These are phyloP conservation scores for Neonectria faginata DNA, from an alignment of 2,329 filamentous ascomycete species.

Conservation along the genomic window DNA sequence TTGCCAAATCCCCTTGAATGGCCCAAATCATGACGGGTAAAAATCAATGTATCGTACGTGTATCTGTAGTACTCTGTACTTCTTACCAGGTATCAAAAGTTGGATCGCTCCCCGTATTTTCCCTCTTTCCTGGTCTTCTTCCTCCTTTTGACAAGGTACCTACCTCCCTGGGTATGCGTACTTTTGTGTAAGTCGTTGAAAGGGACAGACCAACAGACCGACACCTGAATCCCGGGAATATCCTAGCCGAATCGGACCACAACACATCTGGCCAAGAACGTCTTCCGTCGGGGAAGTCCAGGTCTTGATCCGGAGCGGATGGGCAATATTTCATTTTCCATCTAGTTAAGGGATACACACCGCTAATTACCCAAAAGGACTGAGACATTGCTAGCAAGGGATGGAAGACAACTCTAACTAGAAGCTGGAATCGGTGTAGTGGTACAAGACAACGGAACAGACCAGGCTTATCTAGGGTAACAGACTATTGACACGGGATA, in stretches of 20 bases:
- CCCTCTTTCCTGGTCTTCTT: not conserved
- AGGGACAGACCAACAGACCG: not conserved
- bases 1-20: not conserved
- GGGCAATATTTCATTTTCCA: no score
- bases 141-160: not conserved
- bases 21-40: not conserved
- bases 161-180: not conserved
- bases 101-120: not conserved
- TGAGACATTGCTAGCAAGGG: no score
- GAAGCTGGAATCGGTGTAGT: no score
- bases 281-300: not conserved
- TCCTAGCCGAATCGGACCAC: slow-evolving; percentile 2
- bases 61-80: not conserved
- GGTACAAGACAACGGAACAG: no score
- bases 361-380: no score
- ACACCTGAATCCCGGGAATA: not conserved
- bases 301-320: no score
- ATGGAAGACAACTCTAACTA: no score
- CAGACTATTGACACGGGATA: no score
- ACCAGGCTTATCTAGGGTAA: no score
- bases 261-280: not conserved
- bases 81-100: not conserved
- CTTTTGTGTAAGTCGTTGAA: not conserved
- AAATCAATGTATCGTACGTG: not conserved
- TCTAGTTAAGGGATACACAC: no score